Conservation (phyloP, 2,329 filamentous ascomycete genomes). For the Ophiostoma himal-ulmi region DNA sequence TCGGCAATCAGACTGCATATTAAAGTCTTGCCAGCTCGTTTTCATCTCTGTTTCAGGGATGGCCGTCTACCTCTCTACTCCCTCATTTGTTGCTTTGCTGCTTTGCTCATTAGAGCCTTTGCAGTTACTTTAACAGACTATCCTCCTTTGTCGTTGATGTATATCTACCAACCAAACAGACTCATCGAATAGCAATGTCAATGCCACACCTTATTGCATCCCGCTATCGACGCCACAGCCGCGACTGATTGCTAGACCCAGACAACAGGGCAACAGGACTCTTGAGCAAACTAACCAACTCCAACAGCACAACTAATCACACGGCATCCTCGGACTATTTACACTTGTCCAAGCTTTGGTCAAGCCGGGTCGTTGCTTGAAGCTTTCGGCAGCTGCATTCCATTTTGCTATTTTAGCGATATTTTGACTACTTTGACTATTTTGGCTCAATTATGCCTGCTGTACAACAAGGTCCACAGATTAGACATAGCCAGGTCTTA, state of each 20-base stretch:
- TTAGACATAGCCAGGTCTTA: background rate
- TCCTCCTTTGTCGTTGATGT: too few relatives aligned
- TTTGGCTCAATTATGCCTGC: too few relatives aligned
- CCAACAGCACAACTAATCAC: background rate
- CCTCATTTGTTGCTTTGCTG: too few relatives aligned
- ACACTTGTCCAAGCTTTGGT: constrained; percentile 5
- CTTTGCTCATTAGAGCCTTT: too few relatives aligned
- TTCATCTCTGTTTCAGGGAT: too few relatives aligned
- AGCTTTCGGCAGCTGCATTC: background rate
- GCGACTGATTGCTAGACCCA: background rate
- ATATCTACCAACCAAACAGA: too few relatives aligned
- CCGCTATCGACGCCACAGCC: background rate
- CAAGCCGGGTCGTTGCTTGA: background rate
- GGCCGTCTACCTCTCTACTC: too few relatives aligned
- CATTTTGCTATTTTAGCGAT: background rate
- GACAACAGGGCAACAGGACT: background rate
- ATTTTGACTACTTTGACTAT: background rate
- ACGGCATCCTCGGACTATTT: background rate
- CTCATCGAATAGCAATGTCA: too few relatives aligned
- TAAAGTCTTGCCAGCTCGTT: too few relatives aligned
- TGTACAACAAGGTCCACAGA: background rate
- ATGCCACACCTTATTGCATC: background rate
- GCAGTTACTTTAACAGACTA: too few relatives aligned
- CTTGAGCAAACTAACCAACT: too few relatives aligned
- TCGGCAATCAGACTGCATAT: background rate